phyloP scores from a whole-genome alignment of 305 asterid species.

The Caryopteris hybrid region DNA sequence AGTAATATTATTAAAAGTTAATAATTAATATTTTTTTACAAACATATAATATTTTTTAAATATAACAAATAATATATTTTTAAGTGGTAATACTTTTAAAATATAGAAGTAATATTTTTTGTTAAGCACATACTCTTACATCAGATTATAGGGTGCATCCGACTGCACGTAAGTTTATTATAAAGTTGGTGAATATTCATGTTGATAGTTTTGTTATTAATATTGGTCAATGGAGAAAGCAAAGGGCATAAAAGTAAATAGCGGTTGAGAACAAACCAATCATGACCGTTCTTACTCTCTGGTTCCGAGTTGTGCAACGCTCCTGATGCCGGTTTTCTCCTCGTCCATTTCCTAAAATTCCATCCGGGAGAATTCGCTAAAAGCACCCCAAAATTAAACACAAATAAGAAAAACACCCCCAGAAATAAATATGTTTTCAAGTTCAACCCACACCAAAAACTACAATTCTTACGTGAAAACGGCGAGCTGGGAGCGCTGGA shows the following conservation, averaged over 20 bases:
- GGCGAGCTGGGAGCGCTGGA: constrained; percentile 53
- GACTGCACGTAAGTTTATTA: too few species aligned
- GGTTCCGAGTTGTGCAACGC: constrained; percentile 24
- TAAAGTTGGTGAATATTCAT: too few species aligned
- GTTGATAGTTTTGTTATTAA: background rate
- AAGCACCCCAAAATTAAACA: background rate
- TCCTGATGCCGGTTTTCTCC: constrained; percentile 37
- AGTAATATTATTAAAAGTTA: too few species aligned
- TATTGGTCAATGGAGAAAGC: background rate
- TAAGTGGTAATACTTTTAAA: too few species aligned
- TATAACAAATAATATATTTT: too few species aligned
- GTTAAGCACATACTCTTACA: too few species aligned
- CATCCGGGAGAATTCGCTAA: constrained; percentile 54
- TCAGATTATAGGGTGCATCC: too few species aligned
- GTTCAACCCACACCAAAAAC: background rate
- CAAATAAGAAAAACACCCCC: background rate
- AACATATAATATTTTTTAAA: too few species aligned
- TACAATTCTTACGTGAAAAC: constrained; percentile 44
- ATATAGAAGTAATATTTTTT: too few species aligned
- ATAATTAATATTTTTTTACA: too few species aligned
- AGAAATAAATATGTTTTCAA: background rate
- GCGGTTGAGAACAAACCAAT: constrained; percentile 45
- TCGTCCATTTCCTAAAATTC: constrained; percentile 48
- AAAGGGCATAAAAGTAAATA: background rate
- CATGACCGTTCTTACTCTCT: constrained; percentile 40